Conservation (phyloP, 768 basidiomycete genomes). For the Suillus decipiens region DNA sequence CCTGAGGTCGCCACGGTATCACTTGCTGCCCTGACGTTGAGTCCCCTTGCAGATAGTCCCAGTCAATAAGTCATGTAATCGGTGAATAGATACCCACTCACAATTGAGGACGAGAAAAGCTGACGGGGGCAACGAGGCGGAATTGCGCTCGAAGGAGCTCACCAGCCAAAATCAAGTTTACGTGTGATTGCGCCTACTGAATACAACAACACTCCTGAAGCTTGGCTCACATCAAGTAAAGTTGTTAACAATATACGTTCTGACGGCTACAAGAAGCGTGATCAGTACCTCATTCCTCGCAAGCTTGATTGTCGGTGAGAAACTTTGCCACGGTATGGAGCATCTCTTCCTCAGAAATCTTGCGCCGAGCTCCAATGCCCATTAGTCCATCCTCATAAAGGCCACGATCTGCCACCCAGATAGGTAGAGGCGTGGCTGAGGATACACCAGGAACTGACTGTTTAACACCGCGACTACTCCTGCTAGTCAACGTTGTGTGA, state of each 20-base stretch:
- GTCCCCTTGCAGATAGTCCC: too few relatives aligned
- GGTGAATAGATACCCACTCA: not conserved
- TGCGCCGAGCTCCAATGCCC: constrained; percentile 34
- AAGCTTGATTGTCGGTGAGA: constrained; percentile 31
- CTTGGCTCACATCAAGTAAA: not conserved
- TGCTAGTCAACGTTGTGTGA: constrained; percentile 60
- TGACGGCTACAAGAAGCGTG: not conserved
- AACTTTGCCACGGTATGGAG: constrained; percentile 40
- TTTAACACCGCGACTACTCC: constrained; percentile 45
- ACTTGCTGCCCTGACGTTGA: not conserved
- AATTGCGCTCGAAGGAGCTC: not conserved
- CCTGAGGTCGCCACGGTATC: not conserved
- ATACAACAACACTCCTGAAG: not conserved
- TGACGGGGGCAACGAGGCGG: not conserved
- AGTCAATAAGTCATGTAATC: not conserved
- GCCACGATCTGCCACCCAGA: constrained; percentile 35
- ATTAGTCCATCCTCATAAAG: not conserved
- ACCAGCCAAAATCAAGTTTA: not conserved
- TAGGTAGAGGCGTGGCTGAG: constrained; percentile 20
- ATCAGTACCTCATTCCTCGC: not conserved
- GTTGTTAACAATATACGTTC: not conserved
- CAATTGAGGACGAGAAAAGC: not conserved
- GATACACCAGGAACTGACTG: constrained; percentile 16
- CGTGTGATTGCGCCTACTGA: not conserved
- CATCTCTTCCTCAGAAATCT: constrained; percentile 35